phyloP scores from a whole-genome alignment of 140 eudicot genomes.

The Bidens hawaiensis region DNA sequence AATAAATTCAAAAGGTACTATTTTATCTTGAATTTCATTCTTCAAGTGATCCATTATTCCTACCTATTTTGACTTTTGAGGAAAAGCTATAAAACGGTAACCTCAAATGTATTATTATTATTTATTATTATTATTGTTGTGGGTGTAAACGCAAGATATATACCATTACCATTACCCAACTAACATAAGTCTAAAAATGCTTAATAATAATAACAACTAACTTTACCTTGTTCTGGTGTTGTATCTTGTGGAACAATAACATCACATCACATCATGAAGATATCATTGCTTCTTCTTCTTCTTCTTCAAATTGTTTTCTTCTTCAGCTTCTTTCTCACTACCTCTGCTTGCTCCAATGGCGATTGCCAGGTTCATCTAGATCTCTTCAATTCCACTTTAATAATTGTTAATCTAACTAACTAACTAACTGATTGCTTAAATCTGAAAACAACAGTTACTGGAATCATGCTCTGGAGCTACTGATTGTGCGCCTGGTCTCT shows the following conservation, averaged over 20 bases:
- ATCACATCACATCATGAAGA: neutral
- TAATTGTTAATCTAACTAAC: conserved; percentile 22
- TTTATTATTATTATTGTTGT: no score
- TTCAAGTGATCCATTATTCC: no score
- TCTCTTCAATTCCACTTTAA: conserved; percentile 13
- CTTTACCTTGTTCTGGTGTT: neutral
- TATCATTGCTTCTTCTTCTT: conserved; percentile 10
- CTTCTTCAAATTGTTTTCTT: conserved; percentile 14
- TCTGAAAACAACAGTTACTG: conserved; percentile 76
- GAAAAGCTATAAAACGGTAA: no score
- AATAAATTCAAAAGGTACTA: no score
- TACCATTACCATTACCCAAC: conserved; percentile 2
- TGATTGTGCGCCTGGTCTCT: conserved; percentile 77
- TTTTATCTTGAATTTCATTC: no score
- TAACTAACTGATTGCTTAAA: no score
- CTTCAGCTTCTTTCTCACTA: conserved; percentile 26
- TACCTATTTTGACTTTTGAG: neutral
- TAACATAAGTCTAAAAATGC: no score
- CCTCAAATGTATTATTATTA: no score
- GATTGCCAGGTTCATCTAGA: conserved; percentile 61
- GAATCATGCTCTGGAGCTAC: conserved; percentile 75
- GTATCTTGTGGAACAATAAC: no score
- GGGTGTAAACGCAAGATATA: conserved; percentile 27
- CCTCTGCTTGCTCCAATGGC: conserved; percentile 65
- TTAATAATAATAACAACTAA: no score